Base-by-base conservation (phyloP, 129 eudicot species). In the Lactuca saligna region DNA sequence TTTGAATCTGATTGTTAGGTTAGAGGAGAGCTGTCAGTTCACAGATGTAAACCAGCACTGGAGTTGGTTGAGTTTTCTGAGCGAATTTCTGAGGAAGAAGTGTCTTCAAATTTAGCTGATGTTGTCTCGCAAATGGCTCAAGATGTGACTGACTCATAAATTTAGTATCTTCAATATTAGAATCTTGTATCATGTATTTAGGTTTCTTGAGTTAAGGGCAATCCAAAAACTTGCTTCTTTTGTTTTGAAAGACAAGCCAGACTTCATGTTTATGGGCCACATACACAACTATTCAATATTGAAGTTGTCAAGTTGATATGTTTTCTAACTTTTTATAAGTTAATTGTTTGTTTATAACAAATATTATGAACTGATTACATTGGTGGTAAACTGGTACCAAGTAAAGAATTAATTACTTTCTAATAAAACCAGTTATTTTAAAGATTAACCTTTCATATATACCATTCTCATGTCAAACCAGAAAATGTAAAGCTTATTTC, bases 41-140 rank as follows among this genome's bases (percentile, higher is more conserved):
- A 89, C 84, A 94, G 82, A 84, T 94, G 95, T 76, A 94, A 85
- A 81, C 78, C 73, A 65, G 97, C 89, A 8, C 54, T 94, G 77
- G 97, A 94, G 69, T 79, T 93, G 20, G 95, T 82, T 33, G 90
- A 80, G 75, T 94, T 83, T 66, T 64, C 44, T 29, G 96, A 87
- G 39, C 64, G 65, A 38, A 82, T 63, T 42, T 77, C 85, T 2
- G 83, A 81, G 39, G 93, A 79, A 20, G 96, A 90, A 3, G 55
- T 82, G 11, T 80, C 90, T 8, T 94, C 99, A 2, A 59, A 68
- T 82, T 85, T 94, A 29, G 95, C 99, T 3, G 99, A 94, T 85
- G 73, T 94, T 75, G 81, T 94, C 13, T 62, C 95, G 15, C 99
- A 94, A 78, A 85, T 89, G 90, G 99, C 99, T 63, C 97, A 83